These are phyloP conservation scores for Proliferodiscus dingleyae DNA, from an alignment of 2,329 filamentous ascomycete species.

Conservation along the genomic window DNA sequence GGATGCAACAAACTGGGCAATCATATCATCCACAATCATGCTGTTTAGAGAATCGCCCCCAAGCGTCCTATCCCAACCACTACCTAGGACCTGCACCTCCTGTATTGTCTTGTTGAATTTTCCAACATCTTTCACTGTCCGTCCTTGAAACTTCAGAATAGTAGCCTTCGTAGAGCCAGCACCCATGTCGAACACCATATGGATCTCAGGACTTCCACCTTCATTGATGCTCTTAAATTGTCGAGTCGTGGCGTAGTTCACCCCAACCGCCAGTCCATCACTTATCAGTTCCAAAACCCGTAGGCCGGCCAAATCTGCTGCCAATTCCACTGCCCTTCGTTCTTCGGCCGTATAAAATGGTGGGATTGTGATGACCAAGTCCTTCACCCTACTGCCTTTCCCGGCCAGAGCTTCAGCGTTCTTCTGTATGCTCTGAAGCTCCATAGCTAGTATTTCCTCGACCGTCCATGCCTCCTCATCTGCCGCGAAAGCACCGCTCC, in stretches of 20 bases:
- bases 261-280: constrained; percentile 84
- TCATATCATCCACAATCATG: constrained; percentile 84
- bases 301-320: constrained; percentile 82
- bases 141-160: constrained; percentile 82
- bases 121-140: constrained; percentile 83
- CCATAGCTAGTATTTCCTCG: constrained; percentile 94
- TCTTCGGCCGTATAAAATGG: constrained; percentile 88
- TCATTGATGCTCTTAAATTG: constrained; percentile 82
- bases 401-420: constrained; percentile 85
- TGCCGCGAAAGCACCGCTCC: constrained; percentile 62
- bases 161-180: constrained; percentile 91
- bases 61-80: constrained; percentile 83
- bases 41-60: constrained; percentile 88
- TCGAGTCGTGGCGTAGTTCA: constrained; percentile 91
- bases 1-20: constrained; percentile 70
- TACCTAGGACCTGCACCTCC: constrained; percentile 83
- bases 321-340: constrained; percentile 77
- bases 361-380: constrained; percentile 84
- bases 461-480: constrained; percentile 68
- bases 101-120: constrained; percentile 96
- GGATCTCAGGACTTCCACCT: constrained; percentile 81
- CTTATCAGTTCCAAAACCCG: constrained; percentile 80
- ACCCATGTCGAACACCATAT: constrained; percentile 97
- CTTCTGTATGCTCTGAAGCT: constrained; percentile 82
- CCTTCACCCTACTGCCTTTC: constrained; percentile 66